phyloP scores from a whole-genome alignment of 1,284 basidiomycete genomes.

The Anthracocystis walkeri region DNA sequence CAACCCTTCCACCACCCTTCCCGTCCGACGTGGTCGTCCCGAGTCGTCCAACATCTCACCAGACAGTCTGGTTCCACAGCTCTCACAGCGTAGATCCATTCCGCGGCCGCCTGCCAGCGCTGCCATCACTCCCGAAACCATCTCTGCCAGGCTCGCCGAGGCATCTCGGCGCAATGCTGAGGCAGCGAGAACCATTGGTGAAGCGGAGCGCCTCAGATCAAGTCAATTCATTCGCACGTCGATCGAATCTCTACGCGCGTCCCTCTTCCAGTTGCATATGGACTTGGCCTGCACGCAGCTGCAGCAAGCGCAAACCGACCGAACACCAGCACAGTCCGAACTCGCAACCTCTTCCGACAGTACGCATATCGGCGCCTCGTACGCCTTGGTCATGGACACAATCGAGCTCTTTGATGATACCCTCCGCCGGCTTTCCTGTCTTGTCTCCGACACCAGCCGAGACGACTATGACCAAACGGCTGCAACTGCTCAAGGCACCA shows the following conservation, averaged over 20 bases:
- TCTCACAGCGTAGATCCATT: constrained; percentile 3
- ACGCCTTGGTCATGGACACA: constrained; percentile 40
- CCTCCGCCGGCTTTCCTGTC: constrained; percentile 34
- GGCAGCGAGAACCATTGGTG: constrained; percentile 32
- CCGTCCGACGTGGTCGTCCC: not conserved
- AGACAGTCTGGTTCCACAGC: constrained; percentile 2
- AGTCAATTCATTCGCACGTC: constrained; percentile 35
- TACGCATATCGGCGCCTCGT: constrained; percentile 20
- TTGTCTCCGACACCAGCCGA: constrained; percentile 18
- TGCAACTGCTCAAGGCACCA: not conserved
- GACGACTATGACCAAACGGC: not conserved
- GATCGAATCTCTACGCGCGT: constrained; percentile 44
- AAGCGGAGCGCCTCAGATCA: constrained; percentile 34
- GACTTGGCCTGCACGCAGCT: constrained; percentile 34
- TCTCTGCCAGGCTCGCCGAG: constrained; percentile 25
- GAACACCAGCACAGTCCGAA: not conserved
- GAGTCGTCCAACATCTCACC: not conserved
- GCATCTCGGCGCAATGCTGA: constrained; percentile 37
- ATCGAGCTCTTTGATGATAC: constrained; percentile 45
- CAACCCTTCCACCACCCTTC: not conserved
- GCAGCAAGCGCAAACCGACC: constrained; percentile 11
- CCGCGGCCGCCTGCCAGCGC: constrained; percentile 2
- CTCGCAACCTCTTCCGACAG: not conserved
- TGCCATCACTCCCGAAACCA: constrained; percentile 15
- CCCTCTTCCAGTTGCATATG: constrained; percentile 36